Percentiles rank a stretch among this genome's conserved stretches.
Conservation (phyloP, 2,329 filamentous ascomycete species). For the Diplodia scrobiculata region DNA sequence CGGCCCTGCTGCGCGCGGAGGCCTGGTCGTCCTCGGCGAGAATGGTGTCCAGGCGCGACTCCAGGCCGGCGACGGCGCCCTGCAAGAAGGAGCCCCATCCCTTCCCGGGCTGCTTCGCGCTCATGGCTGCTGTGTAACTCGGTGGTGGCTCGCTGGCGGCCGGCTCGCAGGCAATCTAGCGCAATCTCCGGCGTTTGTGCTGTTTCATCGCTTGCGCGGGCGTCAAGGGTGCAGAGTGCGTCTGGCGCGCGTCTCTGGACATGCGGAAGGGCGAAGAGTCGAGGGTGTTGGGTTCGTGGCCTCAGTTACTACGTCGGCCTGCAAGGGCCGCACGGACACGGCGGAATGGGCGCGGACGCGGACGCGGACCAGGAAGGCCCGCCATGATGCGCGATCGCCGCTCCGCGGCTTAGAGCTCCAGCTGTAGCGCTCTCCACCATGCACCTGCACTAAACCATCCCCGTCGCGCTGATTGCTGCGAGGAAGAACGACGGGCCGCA, state of each 20-base stretch:
- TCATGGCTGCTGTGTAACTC: constrained; percentile 31
- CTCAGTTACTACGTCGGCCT: constrained; percentile 16
- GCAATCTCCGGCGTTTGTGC: constrained; percentile 29
- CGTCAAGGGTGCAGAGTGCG: constrained; percentile 18
- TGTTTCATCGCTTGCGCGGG: constrained; percentile 29
- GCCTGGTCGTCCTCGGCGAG: constrained; percentile 74
- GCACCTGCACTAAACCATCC: constrained; percentile 12
- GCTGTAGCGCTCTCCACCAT: constrained; percentile 13
- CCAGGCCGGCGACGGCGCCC: constrained; percentile 88
- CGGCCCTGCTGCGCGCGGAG: constrained; percentile 47
- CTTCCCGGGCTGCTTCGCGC: constrained; percentile 37
- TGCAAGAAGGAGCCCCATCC: constrained; percentile 66
- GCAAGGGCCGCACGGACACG: constrained; percentile 11
- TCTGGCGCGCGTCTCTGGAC: constrained; percentile 21
- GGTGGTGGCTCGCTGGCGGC: neutral
- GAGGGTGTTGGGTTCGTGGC: constrained; percentile 20
- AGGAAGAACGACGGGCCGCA: constrained; percentile 27
- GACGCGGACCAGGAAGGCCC: neutral
- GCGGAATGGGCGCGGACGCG: constrained; percentile 8
- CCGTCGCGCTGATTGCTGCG: constrained; percentile 13
- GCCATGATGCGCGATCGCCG: constrained; percentile 20
- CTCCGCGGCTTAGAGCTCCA: constrained; percentile 4
- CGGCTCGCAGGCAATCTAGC: constrained; percentile 18
- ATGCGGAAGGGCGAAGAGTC: constrained; percentile 19
- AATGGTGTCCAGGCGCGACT: constrained; percentile 89